Base-by-base conservation (phyloP, 169 alveolate genomes). In the Cryptosporidium parvum region DNA sequence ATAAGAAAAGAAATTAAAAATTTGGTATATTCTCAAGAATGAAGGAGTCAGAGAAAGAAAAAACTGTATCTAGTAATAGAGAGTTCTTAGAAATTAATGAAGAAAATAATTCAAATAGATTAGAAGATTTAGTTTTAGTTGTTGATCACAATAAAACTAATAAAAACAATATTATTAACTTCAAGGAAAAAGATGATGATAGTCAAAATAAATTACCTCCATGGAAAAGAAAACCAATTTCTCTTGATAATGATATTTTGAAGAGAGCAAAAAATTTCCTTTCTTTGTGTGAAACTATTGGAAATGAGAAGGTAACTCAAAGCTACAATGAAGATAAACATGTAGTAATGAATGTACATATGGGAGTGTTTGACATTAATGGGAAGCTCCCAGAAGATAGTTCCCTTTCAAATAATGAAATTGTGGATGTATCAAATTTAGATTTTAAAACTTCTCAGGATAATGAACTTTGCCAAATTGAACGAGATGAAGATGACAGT, bases 331-430 rank as follows among this genome's bases (percentile, higher is more conserved):
- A 16, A 7, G 69, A 62, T 9, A 59, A 59, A 23, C 37, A 80
- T 29, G 89, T 80, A 8, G 51, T 80, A 10, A 80, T 80, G 89
- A 67, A 80, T 67, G 89, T 80, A 29, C 89, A 80, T 33, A 26
- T 80, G 42, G 89, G 89, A 29, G 89, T 80, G 8, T 80, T 80
- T 62, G 75, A 80, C 3, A 80, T 80, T 8, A 65, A 80, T 62
- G 75, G 89, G 7, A 48, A 65, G 39, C 56, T 80, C 14, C 52
- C 75, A 45, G 75, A 80, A 26, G 33, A 51, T 44, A 9, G 29
- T 37, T 23, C 39, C 6, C 89, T 80, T 44, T 39, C 48, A 23
- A 48, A 39, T 1, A 80, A 37, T 10, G 75, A 48, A 0, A 51
- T 80, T 61, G 33, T 80, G 35, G 75, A 59, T 21, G 89, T 80